These are phyloP conservation scores for Nemania sp. DNA, from an alignment of 2,329 filamentous ascomycete species.

Conservation along the genomic window DNA sequence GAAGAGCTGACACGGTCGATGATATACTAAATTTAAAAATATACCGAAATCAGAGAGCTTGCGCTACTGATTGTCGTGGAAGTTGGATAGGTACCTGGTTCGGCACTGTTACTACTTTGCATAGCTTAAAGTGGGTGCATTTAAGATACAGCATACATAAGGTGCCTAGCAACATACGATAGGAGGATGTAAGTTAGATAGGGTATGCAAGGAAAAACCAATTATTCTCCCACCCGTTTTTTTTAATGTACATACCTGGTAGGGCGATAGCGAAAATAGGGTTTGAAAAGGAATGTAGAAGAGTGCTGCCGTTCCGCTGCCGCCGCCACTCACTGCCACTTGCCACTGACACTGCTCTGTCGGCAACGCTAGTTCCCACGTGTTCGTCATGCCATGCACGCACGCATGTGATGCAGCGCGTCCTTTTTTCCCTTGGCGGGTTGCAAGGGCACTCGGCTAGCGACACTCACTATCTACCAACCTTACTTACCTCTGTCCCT, in stretches of 20 bases:
- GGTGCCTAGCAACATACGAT: background rate
- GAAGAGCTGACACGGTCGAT: too few species aligned
- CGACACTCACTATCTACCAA: background rate
- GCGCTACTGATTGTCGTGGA: too few species aligned
- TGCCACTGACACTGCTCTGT: background rate
- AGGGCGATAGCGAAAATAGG: too few species aligned
- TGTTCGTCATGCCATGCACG: constrained; percentile 2
- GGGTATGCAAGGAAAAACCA: too few species aligned
- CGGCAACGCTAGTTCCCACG: constrained; percentile 3
- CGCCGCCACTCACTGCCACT: background rate
- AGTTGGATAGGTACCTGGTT: background rate
- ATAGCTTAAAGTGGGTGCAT: too few species aligned
- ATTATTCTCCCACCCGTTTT: too few species aligned
- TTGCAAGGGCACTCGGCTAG: background rate
- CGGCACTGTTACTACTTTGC: background rate
- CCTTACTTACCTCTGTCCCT: background rate
- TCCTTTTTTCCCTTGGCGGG: background rate
- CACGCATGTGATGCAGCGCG: constrained; percentile 1
- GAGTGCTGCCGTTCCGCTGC: background rate
- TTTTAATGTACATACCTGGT: too few species aligned
- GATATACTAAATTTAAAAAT: background rate
- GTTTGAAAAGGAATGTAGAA: background rate
- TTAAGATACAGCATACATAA: too few species aligned
- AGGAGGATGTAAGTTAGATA: too few species aligned
- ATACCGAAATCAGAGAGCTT: background rate